Conservation (phyloP, 805 yeast genomes). For the Spathaspora passalidarum region DNA sequence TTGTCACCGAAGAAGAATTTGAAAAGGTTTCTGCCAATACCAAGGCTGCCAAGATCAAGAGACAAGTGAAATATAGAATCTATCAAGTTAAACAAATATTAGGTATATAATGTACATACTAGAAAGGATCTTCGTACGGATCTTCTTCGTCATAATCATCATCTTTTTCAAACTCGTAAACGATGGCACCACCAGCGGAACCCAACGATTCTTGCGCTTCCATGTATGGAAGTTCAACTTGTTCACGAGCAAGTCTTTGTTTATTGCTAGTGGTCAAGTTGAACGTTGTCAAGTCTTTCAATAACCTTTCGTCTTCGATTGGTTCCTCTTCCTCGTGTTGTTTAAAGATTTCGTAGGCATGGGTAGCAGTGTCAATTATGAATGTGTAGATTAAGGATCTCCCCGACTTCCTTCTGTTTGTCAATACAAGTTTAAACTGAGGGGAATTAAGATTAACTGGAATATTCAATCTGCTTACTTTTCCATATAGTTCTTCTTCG, state of each 20-base stretch:
- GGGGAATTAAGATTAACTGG: constrained; percentile 52
- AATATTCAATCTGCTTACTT: constrained; percentile 38
- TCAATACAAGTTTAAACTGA: constrained; percentile 48
- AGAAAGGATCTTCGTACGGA: constrained; percentile 95
- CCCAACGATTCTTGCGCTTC: constrained; percentile 75
- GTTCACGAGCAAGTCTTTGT: constrained; percentile 75
- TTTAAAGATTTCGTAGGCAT: constrained; percentile 33
- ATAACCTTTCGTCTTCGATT: constrained; percentile 49
- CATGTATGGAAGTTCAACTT: constrained; percentile 87
- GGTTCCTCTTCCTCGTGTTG: constrained; percentile 19
- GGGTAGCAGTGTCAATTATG: constrained; percentile 47
- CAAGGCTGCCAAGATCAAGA: constrained; percentile 13
- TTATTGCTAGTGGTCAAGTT: constrained; percentile 71
- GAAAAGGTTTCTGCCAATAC: constrained; percentile 18
- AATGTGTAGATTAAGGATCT: constrained; percentile 61
- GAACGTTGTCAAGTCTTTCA: constrained; percentile 82
- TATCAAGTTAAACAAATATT: neutral
- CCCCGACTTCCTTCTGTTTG: constrained; percentile 81
- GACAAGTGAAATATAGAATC: constrained; percentile 1
- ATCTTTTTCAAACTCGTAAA: constrained; percentile 92
- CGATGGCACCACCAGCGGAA: constrained; percentile 82
- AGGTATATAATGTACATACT: constrained; percentile 10
- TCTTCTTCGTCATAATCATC: constrained; percentile 98
- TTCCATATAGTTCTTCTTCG: constrained; percentile 46
- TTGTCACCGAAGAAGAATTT: constrained; percentile 69